Evolutionary conservation across 371 early-diverging fungal genomes (phyloP), one percentile per base, ranked within the genome.

Genomic region (Batkoa obscura): DNA sequence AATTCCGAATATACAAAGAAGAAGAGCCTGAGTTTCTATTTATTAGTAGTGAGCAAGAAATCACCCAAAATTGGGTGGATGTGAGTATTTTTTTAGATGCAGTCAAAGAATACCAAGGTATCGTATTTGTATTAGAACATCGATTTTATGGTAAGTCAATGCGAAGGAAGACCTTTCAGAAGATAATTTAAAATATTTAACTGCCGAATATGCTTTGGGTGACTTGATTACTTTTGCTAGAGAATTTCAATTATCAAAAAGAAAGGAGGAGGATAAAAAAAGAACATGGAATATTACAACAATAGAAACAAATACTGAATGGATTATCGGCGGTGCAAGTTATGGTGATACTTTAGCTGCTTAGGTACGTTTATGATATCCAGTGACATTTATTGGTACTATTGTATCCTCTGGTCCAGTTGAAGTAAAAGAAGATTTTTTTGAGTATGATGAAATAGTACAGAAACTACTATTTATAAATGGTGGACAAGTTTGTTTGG

Each of bases 321-420:
- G 83, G 75, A 72, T 86, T 13, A 66, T 72, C 0, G 66, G 73
- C 5, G 86, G 88, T 30, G 82, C 81, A 33, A 79, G 79, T 9
- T 87, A 84, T 60, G 68, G 79, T 35, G 86, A 80, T 0, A 81
- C 74, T 55, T 58, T 84, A 10, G 82, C 84, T 4, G 78, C 76
- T 0, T 87, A 84, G 85, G 68, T 76, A 59, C 72, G 81, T 15
- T 62, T 67, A 39, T 71, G 71, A 62, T 80, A 80, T 59, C 86
- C 84, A 0, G 66, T 77, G 30, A 58, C 83, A 31, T 63, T 85
- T 3, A 73, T 73, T 60, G 83, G 80, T 1, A 82, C 80, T 1
- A 76, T 81, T 43, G 76, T 81, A 5, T 82, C 81, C 15, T 83
- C 84, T 2, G 82, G 76, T 12, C 83, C 86, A 13, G 68, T 84